Evolutionary conservation across 2,329 filamentous ascomycete genomes (phyloP).

Genomic region (Fusarium compactum): DNA sequence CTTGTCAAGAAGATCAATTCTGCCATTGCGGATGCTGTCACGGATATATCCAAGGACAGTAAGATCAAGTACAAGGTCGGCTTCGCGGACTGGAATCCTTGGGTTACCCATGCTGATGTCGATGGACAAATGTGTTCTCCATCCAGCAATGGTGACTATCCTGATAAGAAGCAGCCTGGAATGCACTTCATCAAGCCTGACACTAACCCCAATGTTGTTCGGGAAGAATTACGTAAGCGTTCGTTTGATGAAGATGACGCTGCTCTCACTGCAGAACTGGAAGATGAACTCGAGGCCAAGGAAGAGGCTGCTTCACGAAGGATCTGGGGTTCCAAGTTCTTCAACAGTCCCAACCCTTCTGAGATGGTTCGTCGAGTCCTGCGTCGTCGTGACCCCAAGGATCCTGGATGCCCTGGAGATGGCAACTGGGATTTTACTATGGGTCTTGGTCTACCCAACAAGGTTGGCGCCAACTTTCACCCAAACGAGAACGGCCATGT

Average conservation of each 20-base stretch:
- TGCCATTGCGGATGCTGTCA: neutral
- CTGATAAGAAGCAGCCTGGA: neutral
- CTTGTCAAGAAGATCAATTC: constrained; percentile 6
- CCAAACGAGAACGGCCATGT: neutral
- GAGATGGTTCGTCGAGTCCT: neutral
- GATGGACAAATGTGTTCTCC: constrained; percentile 10
- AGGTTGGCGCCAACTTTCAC: neutral
- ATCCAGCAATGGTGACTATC: neutral
- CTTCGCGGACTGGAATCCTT: constrained; percentile 13
- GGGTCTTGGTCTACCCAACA: neutral
- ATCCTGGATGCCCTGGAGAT: neutral
- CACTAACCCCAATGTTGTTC: rapidly evolving
- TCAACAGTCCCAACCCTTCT: neutral
- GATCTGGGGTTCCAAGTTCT: neutral
- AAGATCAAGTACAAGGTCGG: neutral
- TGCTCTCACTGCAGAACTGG: too few relatives aligned
- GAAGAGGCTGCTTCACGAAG: neutral
- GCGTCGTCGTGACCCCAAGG: neutral
- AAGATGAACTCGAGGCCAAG: neutral
- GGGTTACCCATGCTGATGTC: neutral
- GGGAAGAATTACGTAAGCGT: neutral
- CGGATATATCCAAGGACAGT: rapidly evolving
- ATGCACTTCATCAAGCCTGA: constrained; percentile 8
- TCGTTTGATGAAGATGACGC: too few relatives aligned
- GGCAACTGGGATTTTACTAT: neutral